Base-by-base conservation (phyloP, 192 early-diverging fungal genomes). In the Linnemannia elongata region DNA sequence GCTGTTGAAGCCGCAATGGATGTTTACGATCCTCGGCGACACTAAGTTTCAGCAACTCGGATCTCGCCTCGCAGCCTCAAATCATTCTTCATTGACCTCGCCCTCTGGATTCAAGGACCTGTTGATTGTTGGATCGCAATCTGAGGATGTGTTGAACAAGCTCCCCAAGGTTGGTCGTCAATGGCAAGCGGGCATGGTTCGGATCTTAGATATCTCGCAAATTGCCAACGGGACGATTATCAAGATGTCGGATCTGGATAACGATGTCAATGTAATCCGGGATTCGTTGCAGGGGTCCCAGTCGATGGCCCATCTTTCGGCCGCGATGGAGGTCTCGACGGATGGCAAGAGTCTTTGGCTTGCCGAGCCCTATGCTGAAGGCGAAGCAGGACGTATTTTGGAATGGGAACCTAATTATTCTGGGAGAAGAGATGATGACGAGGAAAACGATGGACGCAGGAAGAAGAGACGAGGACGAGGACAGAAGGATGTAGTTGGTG, bases 31-130 rank as follows among this genome's bases (percentile, higher is more conserved):
- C 45, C 75, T 83, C 30, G 88, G 88, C 20, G 78, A 82, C 36
- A 36, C 36, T 68, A 89, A 80, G n/a, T 89, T 87, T 27, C 88
- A 89, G 22, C 88, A 89, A 44, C 73, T 89, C 22, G 89, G 83
- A 12, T 87, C 85, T 3, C 76, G 63, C 49, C 72, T 87, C 9
- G 72, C 49, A 8, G 24, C 60, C n/a, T 66, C 41, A 15, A 35
- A 8, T 18, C 30, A 17, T 15, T 9, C 45, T 4, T 22, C 24
- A 0, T 45, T 22, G 4, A 15, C 42, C 44, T 30, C n/a, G 9
- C 24, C n/a, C n/a, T 38, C 22, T 20, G 70, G 12, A 30, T 54
- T 36, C 18, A 74, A 77, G 20, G 79, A 86, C 5, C 49, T 80
- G 6, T 45, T 87, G 30, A 60, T 81, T 10, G 80, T 87, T 47